Conservation (phyloP, 2,329 filamentous ascomycete genomes). For the Lasiodiplodia gonubiensis region DNA sequence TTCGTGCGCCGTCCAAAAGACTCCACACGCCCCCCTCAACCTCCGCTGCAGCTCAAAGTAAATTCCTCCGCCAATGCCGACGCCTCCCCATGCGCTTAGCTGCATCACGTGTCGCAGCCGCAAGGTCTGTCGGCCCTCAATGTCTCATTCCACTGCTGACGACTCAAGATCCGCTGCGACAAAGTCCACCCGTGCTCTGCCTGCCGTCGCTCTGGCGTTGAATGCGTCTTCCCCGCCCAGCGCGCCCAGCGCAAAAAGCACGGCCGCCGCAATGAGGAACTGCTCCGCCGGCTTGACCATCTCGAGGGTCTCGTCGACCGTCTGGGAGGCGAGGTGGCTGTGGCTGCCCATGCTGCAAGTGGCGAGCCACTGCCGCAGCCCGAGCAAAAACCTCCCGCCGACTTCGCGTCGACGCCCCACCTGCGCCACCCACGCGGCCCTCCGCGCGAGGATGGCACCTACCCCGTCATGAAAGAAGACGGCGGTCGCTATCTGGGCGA, state of each 20-base stretch:
- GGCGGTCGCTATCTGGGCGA: constrained; percentile 40
- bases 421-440: constrained; percentile 2
- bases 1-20: neutral
- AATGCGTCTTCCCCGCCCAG: constrained; percentile 25
- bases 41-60: neutral
- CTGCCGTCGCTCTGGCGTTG: constrained; percentile 22
- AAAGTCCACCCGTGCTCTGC: constrained; percentile 17
- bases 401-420: neutral
- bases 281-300: constrained; percentile 27
- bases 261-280: constrained; percentile 27
- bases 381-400: neutral
- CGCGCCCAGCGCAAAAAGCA: constrained; percentile 26
- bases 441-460: constrained; percentile 23
- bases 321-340: constrained; percentile 28
- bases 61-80: constrained; percentile 17
- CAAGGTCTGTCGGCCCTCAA: neutral
- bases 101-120: constrained; percentile 24
- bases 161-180: constrained; percentile 23
- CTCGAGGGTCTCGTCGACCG: constrained; percentile 28
- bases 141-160: neutral
- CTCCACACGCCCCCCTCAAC: neutral
- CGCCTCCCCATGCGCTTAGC: constrained; percentile 16
- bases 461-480: constrained; percentile 27
- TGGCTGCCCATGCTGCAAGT: constrained; percentile 1
- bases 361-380: constrained; percentile 1